Conservation (phyloP, 495 filamentous ascomycete genomes). For the Penicillium fimorum region DNA sequence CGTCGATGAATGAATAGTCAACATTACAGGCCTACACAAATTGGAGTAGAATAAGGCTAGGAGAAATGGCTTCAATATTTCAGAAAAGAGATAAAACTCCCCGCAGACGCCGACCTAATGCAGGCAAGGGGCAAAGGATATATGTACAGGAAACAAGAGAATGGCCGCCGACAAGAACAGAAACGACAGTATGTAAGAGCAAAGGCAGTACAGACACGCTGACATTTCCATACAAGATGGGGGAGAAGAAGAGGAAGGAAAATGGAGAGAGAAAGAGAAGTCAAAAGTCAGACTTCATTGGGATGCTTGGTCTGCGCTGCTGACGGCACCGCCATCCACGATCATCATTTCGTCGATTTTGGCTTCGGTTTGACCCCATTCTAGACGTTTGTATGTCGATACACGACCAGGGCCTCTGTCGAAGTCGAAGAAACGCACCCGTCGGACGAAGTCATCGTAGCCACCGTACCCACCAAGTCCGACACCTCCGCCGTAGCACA, state of each 20-base stretch:
- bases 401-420: conserved; percentile 86
- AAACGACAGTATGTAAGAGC: conserved; percentile 20
- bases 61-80: conserved; percentile 24
- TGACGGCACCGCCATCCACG: conserved; percentile 72
- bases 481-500: conserved; percentile 90
- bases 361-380: conserved; percentile 71
- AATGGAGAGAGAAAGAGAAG: conserved; percentile 13
- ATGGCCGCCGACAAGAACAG: conserved; percentile 7
- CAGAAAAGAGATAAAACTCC: conserved; percentile 21
- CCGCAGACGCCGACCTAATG: conserved; percentile 27
- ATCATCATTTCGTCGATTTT: conserved; percentile 83
- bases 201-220: conserved; percentile 12
- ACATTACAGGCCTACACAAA: background rate
- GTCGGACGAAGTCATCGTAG: conserved; percentile 78
- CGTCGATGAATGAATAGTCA: conserved; percentile 1
- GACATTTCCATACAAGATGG: conserved; percentile 7
- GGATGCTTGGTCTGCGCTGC: conserved; percentile 25
- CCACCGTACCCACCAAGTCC: conserved; percentile 95
- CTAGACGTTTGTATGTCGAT: conserved; percentile 87
- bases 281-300: conserved; percentile 9
- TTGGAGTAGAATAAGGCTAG: conserved; percentile 12
- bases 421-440: conserved; percentile 85
- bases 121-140: conserved; percentile 23
- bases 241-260: conserved; percentile 14
- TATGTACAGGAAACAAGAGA: conserved; percentile 29